Percentiles rank a stretch among this genome's conserved stretches.
phyloP scores from a whole-genome alignment of 1,284 basidiomycete species.

The Somion occarium region DNA sequence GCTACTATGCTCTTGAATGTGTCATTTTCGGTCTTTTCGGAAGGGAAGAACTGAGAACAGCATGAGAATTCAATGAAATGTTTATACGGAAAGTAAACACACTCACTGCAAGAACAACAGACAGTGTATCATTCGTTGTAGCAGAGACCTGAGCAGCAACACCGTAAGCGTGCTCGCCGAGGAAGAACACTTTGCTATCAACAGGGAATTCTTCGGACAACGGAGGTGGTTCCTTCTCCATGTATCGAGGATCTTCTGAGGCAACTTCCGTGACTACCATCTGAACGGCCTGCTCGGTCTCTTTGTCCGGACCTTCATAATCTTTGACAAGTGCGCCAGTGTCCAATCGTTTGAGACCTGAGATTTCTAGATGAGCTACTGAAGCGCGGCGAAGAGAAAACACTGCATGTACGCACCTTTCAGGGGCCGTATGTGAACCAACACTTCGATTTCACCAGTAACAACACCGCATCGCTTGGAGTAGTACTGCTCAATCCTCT shows the following conservation, averaged over 20 bases:
- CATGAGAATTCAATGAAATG: slow-evolving; percentile 8
- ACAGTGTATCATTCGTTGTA: slow-evolving; percentile 64
- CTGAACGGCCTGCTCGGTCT: slow-evolving; percentile 84
- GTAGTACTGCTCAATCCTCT: slow-evolving; percentile 80
- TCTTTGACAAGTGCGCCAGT: slow-evolving; percentile 92
- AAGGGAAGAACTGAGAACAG: slow-evolving; percentile 72
- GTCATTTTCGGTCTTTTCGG: slow-evolving; percentile 75
- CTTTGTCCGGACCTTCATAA: slow-evolving; percentile 80
- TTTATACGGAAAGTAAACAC: background rate
- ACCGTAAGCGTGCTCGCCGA: slow-evolving; percentile 93
- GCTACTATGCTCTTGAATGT: slow-evolving; percentile 69
- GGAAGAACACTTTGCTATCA: slow-evolving; percentile 91
- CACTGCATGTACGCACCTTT: slow-evolving; percentile 56
- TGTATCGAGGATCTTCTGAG: slow-evolving; percentile 85
- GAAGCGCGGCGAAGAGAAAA: background rate
- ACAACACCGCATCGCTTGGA: slow-evolving; percentile 89
- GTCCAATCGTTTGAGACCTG: slow-evolving; percentile 85
- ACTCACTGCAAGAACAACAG: slow-evolving; percentile 78
- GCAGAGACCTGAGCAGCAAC: slow-evolving; percentile 84
- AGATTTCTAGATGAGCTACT: slow-evolving; percentile 2
- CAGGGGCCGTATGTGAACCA: slow-evolving; percentile 81
- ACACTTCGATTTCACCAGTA: slow-evolving; percentile 75
- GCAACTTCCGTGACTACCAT: slow-evolving; percentile 74
- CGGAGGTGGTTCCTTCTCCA: slow-evolving; percentile 80
- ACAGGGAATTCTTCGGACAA: slow-evolving; percentile 88